Percentiles rank a stretch among this genome's conserved stretches.
Evolutionary conservation across 768 basidiomycete genomes (phyloP).

Genomic region (Galerina sulciceps): DNA sequence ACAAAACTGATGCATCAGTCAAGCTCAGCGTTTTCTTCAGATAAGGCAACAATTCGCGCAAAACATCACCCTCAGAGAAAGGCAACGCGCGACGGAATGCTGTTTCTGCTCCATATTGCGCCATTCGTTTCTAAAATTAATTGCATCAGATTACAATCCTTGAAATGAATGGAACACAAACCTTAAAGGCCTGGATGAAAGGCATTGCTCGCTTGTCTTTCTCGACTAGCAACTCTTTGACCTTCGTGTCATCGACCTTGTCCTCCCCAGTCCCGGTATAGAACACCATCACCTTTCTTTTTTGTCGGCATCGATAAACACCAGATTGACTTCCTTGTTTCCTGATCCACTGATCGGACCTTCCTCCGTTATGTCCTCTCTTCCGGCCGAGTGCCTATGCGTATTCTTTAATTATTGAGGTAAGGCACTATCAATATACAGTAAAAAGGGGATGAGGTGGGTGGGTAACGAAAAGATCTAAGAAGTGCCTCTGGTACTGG

Average conservation of each 20-base stretch:
- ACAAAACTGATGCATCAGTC: constrained; percentile 70
- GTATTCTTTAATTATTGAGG: too few relatives aligned
- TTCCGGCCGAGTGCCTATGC: too few relatives aligned
- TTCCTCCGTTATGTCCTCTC: too few relatives aligned
- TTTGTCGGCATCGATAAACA: too few relatives aligned
- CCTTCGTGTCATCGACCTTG: constrained; percentile 82
- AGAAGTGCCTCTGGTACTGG: too few relatives aligned
- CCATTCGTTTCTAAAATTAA: constrained; percentile 71
- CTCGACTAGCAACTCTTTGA: constrained; percentile 67
- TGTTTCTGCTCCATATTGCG: constrained; percentile 70
- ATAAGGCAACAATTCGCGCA: constrained; percentile 76
- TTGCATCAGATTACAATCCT: too few relatives aligned
- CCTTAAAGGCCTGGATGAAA: constrained; percentile 93
- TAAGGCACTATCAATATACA: too few relatives aligned
- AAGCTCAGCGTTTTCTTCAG: constrained; percentile 77
- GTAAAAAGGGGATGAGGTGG: too few relatives aligned
- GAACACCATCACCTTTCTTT: too few relatives aligned
- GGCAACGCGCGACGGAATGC: constrained; percentile 84
- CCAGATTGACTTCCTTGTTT: too few relatives aligned
- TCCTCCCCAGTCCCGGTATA: constrained; percentile 36
- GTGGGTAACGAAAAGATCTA: too few relatives aligned
- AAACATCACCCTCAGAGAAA: constrained; percentile 80
- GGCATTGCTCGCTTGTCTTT: constrained; percentile 94
- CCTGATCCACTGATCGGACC: too few relatives aligned
- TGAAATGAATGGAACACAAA: constrained; percentile 32